These are phyloP conservation scores for Penicillium sp. DNA, from an alignment of 2,329 filamentous ascomycete genomes.

Conservation along the genomic window DNA sequence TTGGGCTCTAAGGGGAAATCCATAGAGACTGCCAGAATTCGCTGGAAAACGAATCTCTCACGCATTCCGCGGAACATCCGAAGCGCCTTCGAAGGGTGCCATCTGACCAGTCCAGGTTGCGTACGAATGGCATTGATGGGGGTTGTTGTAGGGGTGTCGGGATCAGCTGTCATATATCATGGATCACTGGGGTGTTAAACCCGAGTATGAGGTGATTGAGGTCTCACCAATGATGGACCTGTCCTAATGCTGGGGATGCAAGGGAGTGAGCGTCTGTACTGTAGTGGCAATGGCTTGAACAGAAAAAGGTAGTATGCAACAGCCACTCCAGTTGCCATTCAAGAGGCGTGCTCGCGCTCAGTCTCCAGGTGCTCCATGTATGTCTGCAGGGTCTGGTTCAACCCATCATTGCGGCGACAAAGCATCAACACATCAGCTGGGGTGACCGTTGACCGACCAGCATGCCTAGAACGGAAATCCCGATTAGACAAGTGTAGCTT, in stretches of 20 bases:
- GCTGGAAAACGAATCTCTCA: background rate
- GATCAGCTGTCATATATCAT: slow-evolving; percentile 13
- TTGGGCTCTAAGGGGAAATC: background rate
- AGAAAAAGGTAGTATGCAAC: background rate
- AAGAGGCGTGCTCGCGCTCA: slow-evolving; percentile 25
- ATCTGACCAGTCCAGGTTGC: slow-evolving; percentile 2
- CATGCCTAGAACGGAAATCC: slow-evolving; percentile 63
- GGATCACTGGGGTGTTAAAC: background rate
- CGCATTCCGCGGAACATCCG: slow-evolving; percentile 1
- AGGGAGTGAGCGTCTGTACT: background rate
- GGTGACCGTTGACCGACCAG: slow-evolving; percentile 74
- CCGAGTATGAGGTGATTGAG: background rate
- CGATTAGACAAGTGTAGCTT: slow-evolving; percentile 5
- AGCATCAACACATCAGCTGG: slow-evolving; percentile 87
- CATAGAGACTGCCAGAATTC: background rate
- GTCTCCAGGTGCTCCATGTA: slow-evolving; percentile 32
- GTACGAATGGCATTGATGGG: background rate
- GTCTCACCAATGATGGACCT: slow-evolving; percentile 11
- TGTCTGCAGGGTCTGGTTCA: slow-evolving; percentile 68
- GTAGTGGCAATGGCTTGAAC: background rate
- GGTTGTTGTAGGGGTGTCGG: background rate
- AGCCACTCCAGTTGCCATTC: slow-evolving; percentile 5
- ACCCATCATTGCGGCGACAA: slow-evolving; percentile 79
- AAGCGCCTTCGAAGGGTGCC: background rate
- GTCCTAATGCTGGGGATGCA: background rate